phyloP scores from a whole-genome alignment of 2,329 filamentous ascomycete genomes.

The Ceratocystis cacaofunesta region DNA sequence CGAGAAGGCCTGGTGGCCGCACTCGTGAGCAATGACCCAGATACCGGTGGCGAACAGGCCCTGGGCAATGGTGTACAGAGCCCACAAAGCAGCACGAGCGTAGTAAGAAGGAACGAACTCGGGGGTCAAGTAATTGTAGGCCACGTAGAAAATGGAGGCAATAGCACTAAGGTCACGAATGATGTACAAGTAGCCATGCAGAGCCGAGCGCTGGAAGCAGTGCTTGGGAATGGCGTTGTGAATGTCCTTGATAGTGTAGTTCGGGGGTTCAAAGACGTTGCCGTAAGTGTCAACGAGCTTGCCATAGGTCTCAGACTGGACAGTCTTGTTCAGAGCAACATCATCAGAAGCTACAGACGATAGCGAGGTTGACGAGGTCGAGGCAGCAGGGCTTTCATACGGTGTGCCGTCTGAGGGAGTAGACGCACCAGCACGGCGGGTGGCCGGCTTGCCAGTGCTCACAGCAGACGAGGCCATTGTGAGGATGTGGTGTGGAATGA shows the following conservation, averaged over 20 bases:
- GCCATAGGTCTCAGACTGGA: constrained; percentile 30
- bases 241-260: constrained; percentile 97
- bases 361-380: constrained; percentile 75
- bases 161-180: constrained; percentile 62
- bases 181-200: constrained; percentile 67
- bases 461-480: constrained; percentile 17
- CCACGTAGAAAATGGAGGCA: constrained; percentile 66
- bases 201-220: constrained; percentile 79
- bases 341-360: constrained; percentile 61
- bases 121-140: constrained; percentile 78
- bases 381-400: constrained; percentile 42
- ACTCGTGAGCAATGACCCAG: constrained; percentile 97
- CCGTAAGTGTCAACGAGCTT: constrained; percentile 82
- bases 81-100: constrained; percentile 50
- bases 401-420: constrained; percentile 39
- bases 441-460: constrained; percentile 10
- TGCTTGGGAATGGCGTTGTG: constrained; percentile 93
- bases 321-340: constrained; percentile 34
- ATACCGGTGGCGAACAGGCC: constrained; percentile 80
- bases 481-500: background rate
- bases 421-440: constrained; percentile 19
- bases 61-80: constrained; percentile 64
- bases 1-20: constrained; percentile 92
- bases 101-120: constrained; percentile 60
- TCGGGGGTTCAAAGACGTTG: constrained; percentile 82